Conservation (phyloP, 1,284 basidiomycete species). For the Sanguinoderma infundibulare region DNA sequence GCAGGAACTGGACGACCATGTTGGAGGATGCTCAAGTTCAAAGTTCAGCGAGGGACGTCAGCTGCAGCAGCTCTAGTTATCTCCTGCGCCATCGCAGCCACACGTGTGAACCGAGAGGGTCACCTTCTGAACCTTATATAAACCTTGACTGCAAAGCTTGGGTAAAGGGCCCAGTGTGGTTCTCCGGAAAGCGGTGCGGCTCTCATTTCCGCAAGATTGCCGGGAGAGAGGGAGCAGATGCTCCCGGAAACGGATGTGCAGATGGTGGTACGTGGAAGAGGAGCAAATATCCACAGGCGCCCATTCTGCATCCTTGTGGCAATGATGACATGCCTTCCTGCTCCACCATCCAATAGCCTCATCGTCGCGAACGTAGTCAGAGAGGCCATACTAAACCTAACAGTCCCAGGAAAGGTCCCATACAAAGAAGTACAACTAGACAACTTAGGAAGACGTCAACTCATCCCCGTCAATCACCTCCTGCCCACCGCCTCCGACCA, state of each 20-base stretch:
- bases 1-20: not conserved
- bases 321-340: not conserved
- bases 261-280: not conserved
- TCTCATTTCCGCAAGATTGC: not conserved
- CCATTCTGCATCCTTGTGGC: not conserved
- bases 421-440: not conserved
- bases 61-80: not conserved
- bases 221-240: not conserved
- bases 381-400: not conserved
- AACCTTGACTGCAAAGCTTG: not conserved
- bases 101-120: constrained; percentile 1
- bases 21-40: not conserved
- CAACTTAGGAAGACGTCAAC: not conserved
- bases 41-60: not conserved
- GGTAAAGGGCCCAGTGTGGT: not conserved
- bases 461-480: not conserved
- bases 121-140: not conserved
- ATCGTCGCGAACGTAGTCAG: too few species aligned
- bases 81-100: not conserved
- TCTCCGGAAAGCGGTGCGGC: not conserved
- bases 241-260: not conserved
- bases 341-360: too few species aligned
- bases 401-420: too few species aligned
- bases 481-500: not conserved
- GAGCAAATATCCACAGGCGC: not conserved